These are phyloP conservation scores for Laguncularia racemosa DNA, from an alignment of 345 rosid species.

Conservation along the genomic window DNA sequence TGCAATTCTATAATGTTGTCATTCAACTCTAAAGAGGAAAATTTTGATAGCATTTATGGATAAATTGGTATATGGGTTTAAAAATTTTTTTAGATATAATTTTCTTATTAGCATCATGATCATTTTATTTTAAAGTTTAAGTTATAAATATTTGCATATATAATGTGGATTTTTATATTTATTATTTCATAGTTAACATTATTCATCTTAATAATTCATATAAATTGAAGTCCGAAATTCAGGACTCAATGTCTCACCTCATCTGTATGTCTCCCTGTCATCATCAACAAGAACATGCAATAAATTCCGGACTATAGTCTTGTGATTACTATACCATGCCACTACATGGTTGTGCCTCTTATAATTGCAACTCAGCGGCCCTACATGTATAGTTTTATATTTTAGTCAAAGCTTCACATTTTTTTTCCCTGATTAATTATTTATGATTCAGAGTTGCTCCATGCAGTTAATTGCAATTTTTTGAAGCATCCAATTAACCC, in stretches of 20 bases:
- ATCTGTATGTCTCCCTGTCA: not conserved
- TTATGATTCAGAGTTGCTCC: not conserved
- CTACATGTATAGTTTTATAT: conserved; percentile 3
- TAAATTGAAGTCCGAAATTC: no score
- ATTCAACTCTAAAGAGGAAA: no score
- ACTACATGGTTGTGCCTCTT: not conserved
- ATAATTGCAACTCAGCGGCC: conserved; percentile 10
- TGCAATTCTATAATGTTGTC: no score
- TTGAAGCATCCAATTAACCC: conserved; percentile 6
- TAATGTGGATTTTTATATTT: no score
- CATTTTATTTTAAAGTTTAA: no score
- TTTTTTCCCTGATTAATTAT: not conserved
- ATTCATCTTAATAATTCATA: no score
- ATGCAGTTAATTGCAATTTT: not conserved
- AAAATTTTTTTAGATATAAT: no score
- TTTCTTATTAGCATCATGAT: no score
- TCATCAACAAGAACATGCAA: conserved; percentile 6
- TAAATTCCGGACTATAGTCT: conserved; percentile 1
- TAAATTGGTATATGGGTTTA: no score
- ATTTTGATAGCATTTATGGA: no score
- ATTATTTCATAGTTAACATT: no score
- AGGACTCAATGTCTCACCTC: conserved; percentile 2
- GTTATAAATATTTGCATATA: no score
- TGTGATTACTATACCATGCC: conserved; percentile 1
- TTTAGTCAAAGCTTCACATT: conserved; percentile 8